Evolutionary conservation across 2,329 filamentous ascomycete genomes (phyloP), one percentile per base, ranked within the genome.

Genomic region (Cladophialophora psammophila): DNA sequence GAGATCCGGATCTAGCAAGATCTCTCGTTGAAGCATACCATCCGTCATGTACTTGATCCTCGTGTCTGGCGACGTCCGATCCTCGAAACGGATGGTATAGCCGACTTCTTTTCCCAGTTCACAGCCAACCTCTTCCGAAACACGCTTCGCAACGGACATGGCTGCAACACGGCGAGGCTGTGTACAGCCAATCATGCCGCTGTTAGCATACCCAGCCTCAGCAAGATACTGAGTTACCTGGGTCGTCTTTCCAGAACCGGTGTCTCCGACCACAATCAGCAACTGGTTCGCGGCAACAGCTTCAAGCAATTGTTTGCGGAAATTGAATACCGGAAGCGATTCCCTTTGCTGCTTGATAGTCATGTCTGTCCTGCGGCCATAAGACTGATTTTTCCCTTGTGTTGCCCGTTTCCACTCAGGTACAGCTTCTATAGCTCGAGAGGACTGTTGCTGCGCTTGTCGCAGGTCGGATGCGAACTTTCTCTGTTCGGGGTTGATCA

Each of bases 31-130:
- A 77, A 99, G 87, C 92, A 98, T 98, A 79, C 95, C 95, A 75
- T 99, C 95, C 15, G 95, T 99, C 94, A 99, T 97, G 82, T 99
- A 99, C 82, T 99, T 99, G 83, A 99, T 97, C 76, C 90, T 92
- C 1, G 95, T 99, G 18, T 90, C 86, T 1, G 92, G 88, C 71
- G 90, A 92, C 0, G 94, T 97, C 77, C 90, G 91, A 80, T 99
- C 95, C 76, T 99, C 95, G 76, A 99, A 99, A 77, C 95, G 92
- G 76, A 99, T 97, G 7, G 92, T 97, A 78, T 99, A 99, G 63
- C 95, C 95, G 69, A 99, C 94, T 77, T 97, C 94, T 64, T 94
- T 89, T 38, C 95, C 95, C 12, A 98, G 85, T 70, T 90, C 86
- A 74, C 94, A 97, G 15, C 95, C 94, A 66, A 98, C 93, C 81